phyloP scores from a whole-genome alignment of 495 filamentous ascomycete genomes.

The Penicillium desertorum region DNA sequence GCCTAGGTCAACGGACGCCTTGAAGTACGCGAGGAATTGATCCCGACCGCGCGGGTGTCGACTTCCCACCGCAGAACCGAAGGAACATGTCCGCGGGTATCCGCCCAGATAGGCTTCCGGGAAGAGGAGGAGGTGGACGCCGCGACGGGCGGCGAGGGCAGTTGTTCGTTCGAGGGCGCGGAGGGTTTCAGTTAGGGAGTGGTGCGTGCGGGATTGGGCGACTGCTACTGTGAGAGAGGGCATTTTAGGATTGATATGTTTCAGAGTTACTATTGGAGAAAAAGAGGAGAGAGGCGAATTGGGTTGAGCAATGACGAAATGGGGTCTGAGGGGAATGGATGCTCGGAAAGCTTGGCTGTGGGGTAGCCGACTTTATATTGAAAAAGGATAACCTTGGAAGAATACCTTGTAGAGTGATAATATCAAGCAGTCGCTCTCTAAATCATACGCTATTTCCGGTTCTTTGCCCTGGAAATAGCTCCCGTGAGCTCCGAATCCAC shows the following conservation, averaged over 20 bases:
- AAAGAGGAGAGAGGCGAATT: not conserved
- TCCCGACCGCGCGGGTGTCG: constrained; percentile 70
- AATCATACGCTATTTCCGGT: too few species aligned
- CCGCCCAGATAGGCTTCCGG: constrained; percentile 93
- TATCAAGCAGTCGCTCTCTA: too few species aligned
- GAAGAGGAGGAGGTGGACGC: constrained; percentile 77
- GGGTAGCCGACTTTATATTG: not conserved
- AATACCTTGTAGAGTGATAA: too few species aligned
- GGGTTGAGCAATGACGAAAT: not conserved
- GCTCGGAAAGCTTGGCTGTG: not conserved
- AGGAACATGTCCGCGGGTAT: constrained; percentile 81
- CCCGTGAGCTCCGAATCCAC: too few species aligned
- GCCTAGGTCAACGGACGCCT: constrained; percentile 76
- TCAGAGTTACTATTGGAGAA: not conserved
- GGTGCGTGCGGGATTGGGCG: constrained; percentile 70
- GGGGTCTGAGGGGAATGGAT: not conserved
- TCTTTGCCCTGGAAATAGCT: too few species aligned
- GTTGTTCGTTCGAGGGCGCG: constrained; percentile 59
- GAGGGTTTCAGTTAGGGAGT: constrained; percentile 65
- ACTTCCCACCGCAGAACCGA: constrained; percentile 71
- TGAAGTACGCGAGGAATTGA: constrained; percentile 81
- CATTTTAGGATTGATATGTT: not conserved
- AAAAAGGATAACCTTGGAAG: too few species aligned
- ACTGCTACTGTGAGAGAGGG: constrained; percentile 4
- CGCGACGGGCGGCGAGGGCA: constrained; percentile 36